Base-by-base conservation (phyloP, 306 rosid genomes). In the Quercus cerris region DNA sequence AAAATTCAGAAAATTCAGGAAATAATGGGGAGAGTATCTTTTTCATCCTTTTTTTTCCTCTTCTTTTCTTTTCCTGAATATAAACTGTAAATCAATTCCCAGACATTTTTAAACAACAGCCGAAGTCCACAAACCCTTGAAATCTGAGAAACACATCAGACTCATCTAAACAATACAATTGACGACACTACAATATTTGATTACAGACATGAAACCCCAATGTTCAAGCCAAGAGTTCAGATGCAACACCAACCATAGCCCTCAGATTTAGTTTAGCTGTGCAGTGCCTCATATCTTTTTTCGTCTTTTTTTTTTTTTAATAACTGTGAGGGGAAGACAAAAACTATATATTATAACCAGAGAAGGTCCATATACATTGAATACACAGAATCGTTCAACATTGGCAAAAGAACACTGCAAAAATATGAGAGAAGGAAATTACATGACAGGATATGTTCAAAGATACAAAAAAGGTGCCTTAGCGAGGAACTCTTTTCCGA, bases 401-500 rank as follows among this genome's bases (percentile, higher is more conserved):
- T 72, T 28, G 64, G 62, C 57, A 72, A 62, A 0, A 15, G 33
- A 73, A 25, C 19, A 73, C 12, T 70, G 82, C 82, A 68, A 80
- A 70, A 74, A 77, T 64, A 54, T 59, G 71, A 68, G 80, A 80
- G 15, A 59, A 76, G 76, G 31, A 61, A 78, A 84, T 70, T 86
- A 83, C 78, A 83, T 74, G 62, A 66, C 83, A 78, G 72, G 77
- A 78, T 56, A 66, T 28, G 66, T 31, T 74, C 77, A 72, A 81
- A 76, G 80, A 83, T 77, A 83, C 77, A 71, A 11, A 55, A 49
- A 54, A 14, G 70, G 9, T 41, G 66, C 59, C 78, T 86, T 77
- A 93, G 73, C 98, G 99, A 62, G 96, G 94, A 38, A 85, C 92
- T 85, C 94, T 88, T 87, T 95, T 95, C 76, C 96, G 91, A 87